These are phyloP conservation scores for Coemansia sp. DNA, from an alignment of 192 early-diverging fungal species.

Conservation along the genomic window DNA sequence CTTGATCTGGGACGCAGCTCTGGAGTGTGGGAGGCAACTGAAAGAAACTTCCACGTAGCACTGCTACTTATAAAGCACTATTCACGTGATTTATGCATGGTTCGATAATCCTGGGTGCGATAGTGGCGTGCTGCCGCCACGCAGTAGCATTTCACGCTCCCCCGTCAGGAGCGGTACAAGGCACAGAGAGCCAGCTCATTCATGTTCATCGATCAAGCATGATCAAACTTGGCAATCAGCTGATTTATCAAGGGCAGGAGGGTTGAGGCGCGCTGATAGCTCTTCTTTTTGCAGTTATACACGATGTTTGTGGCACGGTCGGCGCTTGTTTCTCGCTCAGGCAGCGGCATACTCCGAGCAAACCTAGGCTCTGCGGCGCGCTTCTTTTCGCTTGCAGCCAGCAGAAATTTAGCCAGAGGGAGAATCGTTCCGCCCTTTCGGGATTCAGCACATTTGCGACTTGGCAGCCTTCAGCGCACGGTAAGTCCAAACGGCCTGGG, in stretches of 20 bases:
- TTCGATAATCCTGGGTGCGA: no score
- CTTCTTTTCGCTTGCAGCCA: not conserved
- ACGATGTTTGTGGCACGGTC: conserved; percentile 1
- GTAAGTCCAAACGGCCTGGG: not conserved
- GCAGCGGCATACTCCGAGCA: not conserved
- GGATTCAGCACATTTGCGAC: not conserved
- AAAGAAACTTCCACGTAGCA: conserved; percentile 6
- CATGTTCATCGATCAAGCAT: no score
- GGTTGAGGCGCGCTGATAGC: no score
- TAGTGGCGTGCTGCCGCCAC: no score
- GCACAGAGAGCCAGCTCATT: no score
- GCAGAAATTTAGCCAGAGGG: not conserved
- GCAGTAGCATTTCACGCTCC: no score
- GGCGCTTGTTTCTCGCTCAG: not conserved
- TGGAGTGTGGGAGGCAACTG: no score
- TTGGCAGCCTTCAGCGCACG: conserved; percentile 9
- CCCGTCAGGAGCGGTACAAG: no score
- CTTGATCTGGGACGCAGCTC: no score
- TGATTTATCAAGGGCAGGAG: no score
- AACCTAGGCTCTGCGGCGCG: not conserved
- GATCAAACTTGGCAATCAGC: no score
- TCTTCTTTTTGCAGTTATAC: no score
- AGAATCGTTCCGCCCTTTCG: not conserved
- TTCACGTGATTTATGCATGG: not conserved
- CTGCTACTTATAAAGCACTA: not conserved